Conservation (phyloP, 768 basidiomycete species). For the Auricularia heimuer region DNA sequence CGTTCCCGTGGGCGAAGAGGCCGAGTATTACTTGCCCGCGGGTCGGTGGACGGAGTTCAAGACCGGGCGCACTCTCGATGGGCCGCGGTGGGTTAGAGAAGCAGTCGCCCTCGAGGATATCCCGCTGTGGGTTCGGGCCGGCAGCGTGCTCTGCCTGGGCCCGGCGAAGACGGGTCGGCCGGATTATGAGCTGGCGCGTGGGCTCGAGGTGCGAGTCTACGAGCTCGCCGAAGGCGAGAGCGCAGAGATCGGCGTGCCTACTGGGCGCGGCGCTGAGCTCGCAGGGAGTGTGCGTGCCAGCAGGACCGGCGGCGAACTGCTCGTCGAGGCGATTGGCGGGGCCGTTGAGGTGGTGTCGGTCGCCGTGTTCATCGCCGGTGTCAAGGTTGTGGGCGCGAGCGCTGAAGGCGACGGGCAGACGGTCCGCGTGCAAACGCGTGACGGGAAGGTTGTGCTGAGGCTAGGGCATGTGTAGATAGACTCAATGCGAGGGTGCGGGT, state of each 20-base stretch:
- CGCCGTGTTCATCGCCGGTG: neutral
- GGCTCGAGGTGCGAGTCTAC: slow-evolving; percentile 44
- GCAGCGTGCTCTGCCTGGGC: slow-evolving; percentile 49
- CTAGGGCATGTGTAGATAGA: neutral
- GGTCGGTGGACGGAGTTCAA: slow-evolving; percentile 55
- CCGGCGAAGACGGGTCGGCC: slow-evolving; percentile 41
- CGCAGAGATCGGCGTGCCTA: slow-evolving; percentile 32
- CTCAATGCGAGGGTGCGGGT: neutral
- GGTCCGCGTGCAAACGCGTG: neutral
- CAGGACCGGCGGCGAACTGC: slow-evolving; percentile 23
- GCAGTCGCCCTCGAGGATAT: slow-evolving; percentile 53
- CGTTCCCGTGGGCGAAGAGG: slow-evolving; percentile 41
- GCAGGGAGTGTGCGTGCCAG: slow-evolving; percentile 33
- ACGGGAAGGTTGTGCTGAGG: neutral
- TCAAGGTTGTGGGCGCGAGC: neutral
- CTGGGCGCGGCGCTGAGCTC: slow-evolving; percentile 30
- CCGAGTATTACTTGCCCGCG: slow-evolving; percentile 43
- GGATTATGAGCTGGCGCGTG: slow-evolving; percentile 48
- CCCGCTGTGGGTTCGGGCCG: slow-evolving; percentile 56
- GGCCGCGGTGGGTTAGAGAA: slow-evolving; percentile 55
- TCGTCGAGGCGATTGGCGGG: slow-evolving; percentile 14
- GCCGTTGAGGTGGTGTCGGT: slow-evolving; percentile 5
- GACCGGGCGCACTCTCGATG: slow-evolving; percentile 40
- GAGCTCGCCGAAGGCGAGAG: slow-evolving; percentile 36
- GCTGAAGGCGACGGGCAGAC: neutral